A percentile compares a stretch with the other conserved stretches of the same genome.
Evolutionary conservation across 495 filamentous ascomycete species (phyloP).

Genomic region (Podospora bellae-mahoneyi): DNA sequence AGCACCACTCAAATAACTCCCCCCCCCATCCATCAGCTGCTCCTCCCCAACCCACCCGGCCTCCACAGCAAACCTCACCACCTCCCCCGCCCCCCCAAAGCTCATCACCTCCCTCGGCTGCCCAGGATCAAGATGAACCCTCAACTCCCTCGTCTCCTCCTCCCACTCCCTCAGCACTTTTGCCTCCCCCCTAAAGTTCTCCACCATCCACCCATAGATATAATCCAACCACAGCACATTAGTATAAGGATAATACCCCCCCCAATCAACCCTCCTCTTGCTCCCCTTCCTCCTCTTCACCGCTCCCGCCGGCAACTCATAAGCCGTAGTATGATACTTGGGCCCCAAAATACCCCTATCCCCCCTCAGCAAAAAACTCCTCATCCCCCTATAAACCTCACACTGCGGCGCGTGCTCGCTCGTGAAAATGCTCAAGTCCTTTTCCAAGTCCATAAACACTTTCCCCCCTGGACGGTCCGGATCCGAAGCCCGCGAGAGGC

Average conservation of each 20-base stretch:
- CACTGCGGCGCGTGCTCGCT: slow-evolving; percentile 48
- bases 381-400: slow-evolving; percentile 50
- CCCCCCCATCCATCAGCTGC: slow-evolving; percentile 38
- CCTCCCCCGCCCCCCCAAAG: slow-evolving; percentile 43
- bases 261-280: slow-evolving; percentile 38
- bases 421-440: slow-evolving; percentile 51
- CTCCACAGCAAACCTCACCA: slow-evolving; percentile 44
- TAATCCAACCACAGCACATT: slow-evolving; percentile 56
- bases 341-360: slow-evolving; percentile 34
- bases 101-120: slow-evolving; percentile 35
- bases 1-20: slow-evolving; percentile 12
- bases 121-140: slow-evolving; percentile 40
- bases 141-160: slow-evolving; percentile 41
- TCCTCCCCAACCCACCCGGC: slow-evolving; percentile 44
- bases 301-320: slow-evolving; percentile 30
- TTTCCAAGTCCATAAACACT: slow-evolving; percentile 50
- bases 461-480: slow-evolving; percentile 10
- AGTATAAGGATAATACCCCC: slow-evolving; percentile 44
- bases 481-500: slow-evolving; percentile 64
- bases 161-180: slow-evolving; percentile 37
- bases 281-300: slow-evolving; percentile 7
- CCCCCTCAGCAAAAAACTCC: slow-evolving; percentile 42
- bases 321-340: slow-evolving; percentile 34
- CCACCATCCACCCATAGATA: slow-evolving; percentile 43
- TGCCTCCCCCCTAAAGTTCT: slow-evolving; percentile 34